Percentiles rank a stretch among this genome's conserved stretches.
These are phyloP conservation scores for Xerocomus potaroensis DNA, from an alignment of 768 basidiomycete genomes.

Conservation along the genomic window DNA sequence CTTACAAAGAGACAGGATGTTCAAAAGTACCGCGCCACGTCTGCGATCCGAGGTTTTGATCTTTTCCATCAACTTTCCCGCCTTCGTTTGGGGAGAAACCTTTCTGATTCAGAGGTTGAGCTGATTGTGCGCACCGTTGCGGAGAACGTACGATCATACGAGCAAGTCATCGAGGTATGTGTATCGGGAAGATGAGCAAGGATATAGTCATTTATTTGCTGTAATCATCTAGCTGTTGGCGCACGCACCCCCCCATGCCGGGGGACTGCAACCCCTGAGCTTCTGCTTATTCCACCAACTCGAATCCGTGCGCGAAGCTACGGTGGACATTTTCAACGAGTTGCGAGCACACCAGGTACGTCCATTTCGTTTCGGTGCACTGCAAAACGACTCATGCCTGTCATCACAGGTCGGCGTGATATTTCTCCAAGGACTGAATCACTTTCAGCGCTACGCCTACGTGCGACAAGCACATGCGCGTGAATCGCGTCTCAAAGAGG, in stretches of 20 bases:
- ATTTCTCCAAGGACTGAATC: slow-evolving; percentile 75
- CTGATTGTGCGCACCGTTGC: slow-evolving; percentile 72
- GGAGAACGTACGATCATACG: slow-evolving; percentile 71
- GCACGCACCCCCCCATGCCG: slow-evolving; percentile 64
- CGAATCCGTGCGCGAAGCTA: slow-evolving; percentile 68
- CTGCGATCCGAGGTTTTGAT: slow-evolving; percentile 77
- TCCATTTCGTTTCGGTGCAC: slow-evolving; percentile 1
- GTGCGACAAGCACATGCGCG: slow-evolving; percentile 74
- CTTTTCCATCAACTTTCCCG: slow-evolving; percentile 81
- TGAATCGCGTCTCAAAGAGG: slow-evolving; percentile 42
- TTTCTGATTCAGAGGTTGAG: slow-evolving; percentile 70
- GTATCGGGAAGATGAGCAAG: not conserved
- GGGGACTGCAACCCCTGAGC: slow-evolving; percentile 80
- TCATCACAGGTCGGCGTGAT: slow-evolving; percentile 64
- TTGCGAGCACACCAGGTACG: slow-evolving; percentile 73
- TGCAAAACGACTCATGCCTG: not conserved
- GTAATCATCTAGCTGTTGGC: slow-evolving; percentile 64
- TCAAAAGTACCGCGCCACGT: slow-evolving; percentile 45
- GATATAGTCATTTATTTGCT: not conserved
- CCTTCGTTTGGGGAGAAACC: slow-evolving; percentile 65
- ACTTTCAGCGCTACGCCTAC: slow-evolving; percentile 87
- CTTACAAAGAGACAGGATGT: slow-evolving; percentile 55
- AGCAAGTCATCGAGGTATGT: slow-evolving; percentile 83
- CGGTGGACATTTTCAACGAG: slow-evolving; percentile 81
- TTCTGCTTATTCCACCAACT: slow-evolving; percentile 91